A percentile compares a stretch with the other conserved stretches of the same genome.
These are phyloP conservation scores for Pseudodiploospora longispora DNA, from an alignment of 2,329 filamentous ascomycete species.

Conservation along the genomic window DNA sequence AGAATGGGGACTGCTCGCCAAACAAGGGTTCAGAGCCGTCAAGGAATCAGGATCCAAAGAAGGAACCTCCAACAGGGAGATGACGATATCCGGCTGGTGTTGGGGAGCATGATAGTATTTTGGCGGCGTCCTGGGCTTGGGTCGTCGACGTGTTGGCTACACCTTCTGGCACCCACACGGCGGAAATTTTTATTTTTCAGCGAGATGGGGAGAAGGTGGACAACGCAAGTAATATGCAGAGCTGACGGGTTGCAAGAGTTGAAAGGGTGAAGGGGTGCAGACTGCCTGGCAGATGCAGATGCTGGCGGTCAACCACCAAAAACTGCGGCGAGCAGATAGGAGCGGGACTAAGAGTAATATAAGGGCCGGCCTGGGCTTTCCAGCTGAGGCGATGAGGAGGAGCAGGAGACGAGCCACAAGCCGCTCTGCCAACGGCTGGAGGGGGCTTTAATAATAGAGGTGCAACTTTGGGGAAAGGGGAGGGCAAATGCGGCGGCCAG, in stretches of 20 bases:
- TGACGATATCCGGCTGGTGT: constrained; percentile 26
- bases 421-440: background rate
- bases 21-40: constrained; percentile 16
- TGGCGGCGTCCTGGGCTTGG: background rate
- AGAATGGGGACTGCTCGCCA: background rate
- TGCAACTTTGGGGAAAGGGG: background rate
- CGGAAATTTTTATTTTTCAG: background rate
- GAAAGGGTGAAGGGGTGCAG: too few species aligned
- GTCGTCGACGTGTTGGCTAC: constrained; percentile 6
- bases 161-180: constrained; percentile 7
- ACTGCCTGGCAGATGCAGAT: too few species aligned
- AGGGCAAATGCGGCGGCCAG: constrained; percentile 6
- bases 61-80: constrained; percentile 34
- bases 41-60: constrained; percentile 31
- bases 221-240: too few species aligned
- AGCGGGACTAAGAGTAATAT: too few species aligned
- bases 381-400: background rate
- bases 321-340: background rate
- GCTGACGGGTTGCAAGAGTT: too few species aligned
- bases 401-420: constrained; percentile 1
- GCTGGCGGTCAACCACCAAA: too few species aligned
- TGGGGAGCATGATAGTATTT: constrained; percentile 31
- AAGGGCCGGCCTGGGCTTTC: background rate
- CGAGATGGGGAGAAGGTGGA: too few species aligned
- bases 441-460: constrained; percentile 2